A percentile compares a stretch with the other conserved stretches of the same genome.
phyloP scores from a whole-genome alignment of 2,329 filamentous ascomycete species.

The Rutstroemia sp. region DNA sequence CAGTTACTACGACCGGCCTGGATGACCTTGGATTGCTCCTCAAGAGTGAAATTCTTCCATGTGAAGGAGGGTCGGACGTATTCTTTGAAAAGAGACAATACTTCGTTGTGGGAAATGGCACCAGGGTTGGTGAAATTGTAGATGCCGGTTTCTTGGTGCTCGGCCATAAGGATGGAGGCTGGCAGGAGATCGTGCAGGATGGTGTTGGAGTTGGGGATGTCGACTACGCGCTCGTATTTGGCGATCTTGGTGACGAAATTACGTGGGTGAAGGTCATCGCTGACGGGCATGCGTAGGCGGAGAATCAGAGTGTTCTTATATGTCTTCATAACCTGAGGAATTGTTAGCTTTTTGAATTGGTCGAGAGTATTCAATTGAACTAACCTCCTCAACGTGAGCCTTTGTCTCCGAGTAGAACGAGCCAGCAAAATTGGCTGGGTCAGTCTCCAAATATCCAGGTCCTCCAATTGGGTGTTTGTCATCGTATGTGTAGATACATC shows the following conservation, averaged over 20 bases:
- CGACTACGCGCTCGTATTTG: slow-evolving; percentile 56
- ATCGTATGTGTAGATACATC: slow-evolving; percentile 61
- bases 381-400: slow-evolving; percentile 55
- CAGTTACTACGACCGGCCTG: slow-evolving; percentile 62
- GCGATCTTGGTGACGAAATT: slow-evolving; percentile 65
- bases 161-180: slow-evolving; percentile 50
- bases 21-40: slow-evolving; percentile 60
- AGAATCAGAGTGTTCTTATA: slow-evolving; percentile 57
- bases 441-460: slow-evolving; percentile 52
- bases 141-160: slow-evolving; percentile 54
- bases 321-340: slow-evolving; percentile 48
- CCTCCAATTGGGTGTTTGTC: slow-evolving; percentile 53
- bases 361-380: slow-evolving; percentile 14
- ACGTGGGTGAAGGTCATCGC: slow-evolving; percentile 57
- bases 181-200: slow-evolving; percentile 59
- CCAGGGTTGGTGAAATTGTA: slow-evolving; percentile 68
- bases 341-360: slow-evolving; percentile 8
- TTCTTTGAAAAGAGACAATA: slow-evolving; percentile 54
- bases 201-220: slow-evolving; percentile 63
- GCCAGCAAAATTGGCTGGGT: slow-evolving; percentile 56
- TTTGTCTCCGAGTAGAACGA: slow-evolving; percentile 65
- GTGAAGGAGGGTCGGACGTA: slow-evolving; percentile 52
- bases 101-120: slow-evolving; percentile 64
- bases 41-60: slow-evolving; percentile 60
- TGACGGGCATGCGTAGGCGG: slow-evolving; percentile 62